Base-by-base conservation (phyloP, 2,329 filamentous ascomycete species). In the Venturia effusa region DNA sequence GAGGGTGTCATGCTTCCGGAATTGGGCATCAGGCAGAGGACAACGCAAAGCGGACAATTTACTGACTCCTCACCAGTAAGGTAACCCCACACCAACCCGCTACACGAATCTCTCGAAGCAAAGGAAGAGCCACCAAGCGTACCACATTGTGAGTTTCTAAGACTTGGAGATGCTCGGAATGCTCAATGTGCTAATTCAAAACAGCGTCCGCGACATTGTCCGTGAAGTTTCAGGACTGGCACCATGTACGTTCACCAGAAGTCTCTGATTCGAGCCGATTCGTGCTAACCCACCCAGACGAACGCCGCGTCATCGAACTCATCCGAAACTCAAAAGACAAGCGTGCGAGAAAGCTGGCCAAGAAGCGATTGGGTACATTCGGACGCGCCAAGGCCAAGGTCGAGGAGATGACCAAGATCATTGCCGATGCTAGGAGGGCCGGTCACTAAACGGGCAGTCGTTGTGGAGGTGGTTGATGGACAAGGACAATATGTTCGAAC, bases 281-380 rank as follows among this genome's bases (percentile, higher is more conserved):
- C 4, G 37, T 39, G 37, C 37, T 39, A 39, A 39, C 37, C 37
- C 15, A 15, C 73, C 90, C 90, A 75, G 94, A 99, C 80, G 94
- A 99, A 88, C 93, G 94, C 81, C 92, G 94, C 78, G 90, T 99
- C 74, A 96, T 99, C 78, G 94, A 99, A 87, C 84, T 99, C 78
- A 89, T 99, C 81, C 91, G 94, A 76, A 99, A 99, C 89, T 88
- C 86, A 84, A 95, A 96, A 85, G 94, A 99, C 83, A 97, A 97
- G 90, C 91, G 93, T 81, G 93, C 93, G 76, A 87, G 93, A 74
- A 64, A 64, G 61, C 61, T 63, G 11, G 61, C 61, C 27, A 63
- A 63, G 61, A 63, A 63, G 61, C 54, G 43, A 40, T 92, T 99
- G 84, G 94, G 94, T 79, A 97, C 94, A 74, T 97, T 97, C 81